phyloP scores from a whole-genome alignment of 2,329 filamentous ascomycete species.

The Cercospora sp. region DNA sequence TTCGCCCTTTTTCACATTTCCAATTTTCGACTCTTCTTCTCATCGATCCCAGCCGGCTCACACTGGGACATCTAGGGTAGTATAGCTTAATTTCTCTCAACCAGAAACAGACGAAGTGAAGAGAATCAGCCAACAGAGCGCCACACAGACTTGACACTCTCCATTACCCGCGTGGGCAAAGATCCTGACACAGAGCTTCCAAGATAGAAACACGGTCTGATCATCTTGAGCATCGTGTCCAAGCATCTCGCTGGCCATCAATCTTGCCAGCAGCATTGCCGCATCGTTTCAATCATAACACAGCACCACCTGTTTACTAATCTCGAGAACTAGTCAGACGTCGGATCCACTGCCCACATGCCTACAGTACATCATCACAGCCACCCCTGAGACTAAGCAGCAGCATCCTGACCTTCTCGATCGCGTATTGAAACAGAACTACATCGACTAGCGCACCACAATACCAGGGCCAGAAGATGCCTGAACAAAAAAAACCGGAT shows the following conservation, averaged over 20 bases:
- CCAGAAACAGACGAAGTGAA: not conserved
- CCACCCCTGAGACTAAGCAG: not conserved
- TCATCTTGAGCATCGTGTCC: not conserved
- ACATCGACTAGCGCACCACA: not conserved
- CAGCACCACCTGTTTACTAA: not conserved
- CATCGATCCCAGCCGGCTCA: not conserved
- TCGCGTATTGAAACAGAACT: not conserved
- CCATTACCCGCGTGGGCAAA: too few species aligned
- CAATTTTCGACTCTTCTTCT: not conserved
- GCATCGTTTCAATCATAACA: not conserved
- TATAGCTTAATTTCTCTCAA: constrained; percentile 3
- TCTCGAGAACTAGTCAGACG: not conserved
- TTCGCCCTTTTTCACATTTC: not conserved
- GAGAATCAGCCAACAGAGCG: not conserved
- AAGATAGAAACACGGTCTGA: too few species aligned
- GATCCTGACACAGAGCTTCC: too few species aligned
- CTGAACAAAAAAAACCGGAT: not conserved
- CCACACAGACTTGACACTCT: too few species aligned
- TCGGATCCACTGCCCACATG: not conserved
- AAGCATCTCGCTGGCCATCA: not conserved
- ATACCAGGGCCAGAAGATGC: not conserved
- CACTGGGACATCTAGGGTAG: not conserved
- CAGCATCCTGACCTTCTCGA: not conserved
- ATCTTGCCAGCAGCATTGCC: not conserved
- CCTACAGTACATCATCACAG: not conserved